Percentiles rank a stretch among this genome's conserved stretches.
phyloP scores from a whole-genome alignment of 352 stramenopile species.

The Phytophthora lateralis region DNA sequence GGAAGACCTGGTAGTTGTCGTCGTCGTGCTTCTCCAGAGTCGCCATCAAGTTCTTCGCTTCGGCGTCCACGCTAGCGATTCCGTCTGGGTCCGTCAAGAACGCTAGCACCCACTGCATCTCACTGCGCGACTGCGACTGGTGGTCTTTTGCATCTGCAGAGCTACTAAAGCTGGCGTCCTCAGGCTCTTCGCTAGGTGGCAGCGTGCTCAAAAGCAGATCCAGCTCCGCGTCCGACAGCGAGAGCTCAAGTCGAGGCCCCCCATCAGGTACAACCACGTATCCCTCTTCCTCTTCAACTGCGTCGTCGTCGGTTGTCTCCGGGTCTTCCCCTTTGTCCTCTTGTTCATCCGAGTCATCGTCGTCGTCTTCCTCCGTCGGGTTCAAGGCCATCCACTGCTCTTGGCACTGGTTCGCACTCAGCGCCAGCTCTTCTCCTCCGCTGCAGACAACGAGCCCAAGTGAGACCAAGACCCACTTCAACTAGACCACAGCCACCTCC shows the following conservation, averaged over 20 bases:
- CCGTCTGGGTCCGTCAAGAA: constrained; percentile 64
- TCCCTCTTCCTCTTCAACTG: constrained; percentile 18
- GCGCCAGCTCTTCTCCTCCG: constrained; percentile 27
- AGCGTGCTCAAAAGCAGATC: constrained; percentile 59
- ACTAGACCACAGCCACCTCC: background rate
- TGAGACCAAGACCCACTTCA: constrained; percentile 4
- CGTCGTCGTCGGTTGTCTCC: background rate
- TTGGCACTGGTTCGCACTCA: constrained; percentile 58
- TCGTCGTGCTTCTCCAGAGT: constrained; percentile 50
- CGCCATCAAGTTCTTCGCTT: constrained; percentile 61
- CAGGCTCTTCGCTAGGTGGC: constrained; percentile 14
- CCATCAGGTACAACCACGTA: constrained; percentile 7
- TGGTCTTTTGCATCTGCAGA: constrained; percentile 24
- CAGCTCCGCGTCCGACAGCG: constrained; percentile 59
- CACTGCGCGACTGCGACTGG: constrained; percentile 23
- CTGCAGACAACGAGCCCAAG: constrained; percentile 4
- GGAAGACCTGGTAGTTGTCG: constrained; percentile 77
- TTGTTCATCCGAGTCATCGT: constrained; percentile 11
- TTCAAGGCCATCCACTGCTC: constrained; percentile 78
- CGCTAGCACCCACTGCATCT: constrained; percentile 79
- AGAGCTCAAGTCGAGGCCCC: constrained; percentile 56
- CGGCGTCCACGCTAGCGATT: constrained; percentile 47
- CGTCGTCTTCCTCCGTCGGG: constrained; percentile 45
- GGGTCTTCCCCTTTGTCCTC: constrained; percentile 1
- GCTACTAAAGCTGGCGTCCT: background rate